Percentiles rank a stretch among this genome's conserved stretches.
phyloP scores from a whole-genome alignment of 805 yeast species.

The Candida ficus region DNA sequence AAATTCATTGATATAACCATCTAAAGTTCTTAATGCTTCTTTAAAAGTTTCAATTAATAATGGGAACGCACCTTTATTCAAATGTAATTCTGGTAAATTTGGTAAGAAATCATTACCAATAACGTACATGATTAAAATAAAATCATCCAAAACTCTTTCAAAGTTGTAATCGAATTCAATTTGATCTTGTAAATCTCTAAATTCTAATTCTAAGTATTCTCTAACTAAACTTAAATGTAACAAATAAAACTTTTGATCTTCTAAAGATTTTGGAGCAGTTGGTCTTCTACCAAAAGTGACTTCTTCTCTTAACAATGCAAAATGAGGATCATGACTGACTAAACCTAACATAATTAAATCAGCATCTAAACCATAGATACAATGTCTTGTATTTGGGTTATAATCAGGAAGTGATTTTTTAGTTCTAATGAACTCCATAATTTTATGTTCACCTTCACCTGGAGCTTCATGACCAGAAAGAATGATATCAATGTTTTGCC shows the following conservation, averaged over 20 bases:
- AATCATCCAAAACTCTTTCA: constrained; percentile 88
- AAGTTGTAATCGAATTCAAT: constrained; percentile 68
- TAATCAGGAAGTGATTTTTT: constrained; percentile 85
- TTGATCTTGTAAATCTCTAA: constrained; percentile 59
- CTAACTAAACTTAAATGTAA: constrained; percentile 83
- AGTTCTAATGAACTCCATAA: constrained; percentile 90
- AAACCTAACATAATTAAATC: constrained; percentile 93
- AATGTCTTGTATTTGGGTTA: constrained; percentile 91
- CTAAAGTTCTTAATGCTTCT: constrained; percentile 62
- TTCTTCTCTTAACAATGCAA: constrained; percentile 90
- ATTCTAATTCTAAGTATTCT: constrained; percentile 87
- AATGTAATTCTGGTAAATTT: constrained; percentile 86
- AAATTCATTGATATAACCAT: constrained; percentile 78
- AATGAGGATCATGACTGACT: constrained; percentile 97
- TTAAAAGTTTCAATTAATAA: constrained; percentile 84
- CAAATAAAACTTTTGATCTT: constrained; percentile 75
- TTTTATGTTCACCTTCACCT: constrained; percentile 99
- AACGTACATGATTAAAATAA: constrained; percentile 85
- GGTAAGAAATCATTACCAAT: constrained; percentile 98
- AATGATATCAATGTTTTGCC: constrained; percentile 85
- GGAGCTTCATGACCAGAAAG: constrained; percentile 96
- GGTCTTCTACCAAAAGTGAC: constrained; percentile 71
- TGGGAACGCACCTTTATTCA: constrained; percentile 97
- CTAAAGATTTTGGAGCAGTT: constrained; percentile 42
- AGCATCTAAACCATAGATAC: constrained; percentile 96